A percentile compares a stretch with the other conserved stretches of the same genome.
Conservation (phyloP, 306 rosid genomes). For the Dalbergia oliveri region DNA sequence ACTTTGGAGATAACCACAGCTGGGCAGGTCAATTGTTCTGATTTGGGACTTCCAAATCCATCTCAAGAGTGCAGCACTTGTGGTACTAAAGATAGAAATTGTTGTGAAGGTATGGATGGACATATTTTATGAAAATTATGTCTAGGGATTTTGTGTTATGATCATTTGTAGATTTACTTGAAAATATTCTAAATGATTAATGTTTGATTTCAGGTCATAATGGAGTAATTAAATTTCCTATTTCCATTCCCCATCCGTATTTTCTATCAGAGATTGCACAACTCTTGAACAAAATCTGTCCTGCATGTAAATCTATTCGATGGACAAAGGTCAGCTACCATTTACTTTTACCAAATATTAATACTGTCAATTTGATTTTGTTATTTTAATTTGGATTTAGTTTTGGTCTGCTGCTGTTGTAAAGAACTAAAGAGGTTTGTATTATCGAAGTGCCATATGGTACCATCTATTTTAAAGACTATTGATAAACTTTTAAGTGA, state of each 20-base stretch:
- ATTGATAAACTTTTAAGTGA: background rate
- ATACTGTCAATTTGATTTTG: background rate
- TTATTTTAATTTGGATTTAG: background rate
- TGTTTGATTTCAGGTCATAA: constrained; percentile 79
- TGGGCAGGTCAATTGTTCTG: constrained; percentile 78
- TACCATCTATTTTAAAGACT: background rate
- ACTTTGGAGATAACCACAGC: constrained; percentile 60
- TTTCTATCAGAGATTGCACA: constrained; percentile 79
- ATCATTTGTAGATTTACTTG: constrained; percentile 20
- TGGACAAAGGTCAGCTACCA: constrained; percentile 77
- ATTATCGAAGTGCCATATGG: background rate
- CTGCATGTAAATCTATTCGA: constrained; percentile 78
- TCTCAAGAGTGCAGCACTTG: constrained; percentile 78
- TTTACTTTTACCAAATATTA: constrained; percentile 39
- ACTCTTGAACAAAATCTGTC: constrained; percentile 85
- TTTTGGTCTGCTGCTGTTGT: constrained; percentile 19
- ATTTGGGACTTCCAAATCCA: constrained; percentile 87
- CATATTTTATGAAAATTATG: constrained; percentile 35
- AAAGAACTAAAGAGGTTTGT: constrained; percentile 10
- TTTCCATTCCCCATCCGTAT: constrained; percentile 76
- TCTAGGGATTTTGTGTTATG: constrained; percentile 34
- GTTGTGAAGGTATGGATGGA: constrained; percentile 76
- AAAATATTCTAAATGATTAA: constrained; percentile 46
- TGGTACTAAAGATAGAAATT: constrained; percentile 61
- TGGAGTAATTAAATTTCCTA: constrained; percentile 80